phyloP scores from a whole-genome alignment of 768 basidiomycete genomes.

The Psilocybe cubensis region DNA sequence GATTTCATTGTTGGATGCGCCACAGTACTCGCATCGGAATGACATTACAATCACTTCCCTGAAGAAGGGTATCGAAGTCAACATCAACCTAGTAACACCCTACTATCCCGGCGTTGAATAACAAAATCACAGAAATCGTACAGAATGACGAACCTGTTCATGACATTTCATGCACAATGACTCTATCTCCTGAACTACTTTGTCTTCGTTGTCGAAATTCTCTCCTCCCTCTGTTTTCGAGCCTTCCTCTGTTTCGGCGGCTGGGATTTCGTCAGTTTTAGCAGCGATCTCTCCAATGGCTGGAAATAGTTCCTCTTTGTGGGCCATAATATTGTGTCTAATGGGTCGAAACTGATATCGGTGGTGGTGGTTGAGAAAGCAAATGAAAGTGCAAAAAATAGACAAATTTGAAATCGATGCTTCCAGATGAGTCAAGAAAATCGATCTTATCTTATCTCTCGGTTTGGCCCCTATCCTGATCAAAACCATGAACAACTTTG shows the following conservation, averaged over 20 bases:
- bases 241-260: conserved; percentile 47
- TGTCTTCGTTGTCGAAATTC: conserved; percentile 51
- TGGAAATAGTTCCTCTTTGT: conserved; percentile 42
- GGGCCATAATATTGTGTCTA: not conserved
- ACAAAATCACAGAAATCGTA: not conserved
- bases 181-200: conserved; percentile 81
- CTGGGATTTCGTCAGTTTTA: conserved; percentile 42
- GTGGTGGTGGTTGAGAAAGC: not conserved
- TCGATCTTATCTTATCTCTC: not conserved
- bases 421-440: not conserved
- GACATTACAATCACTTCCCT: conserved; percentile 95
- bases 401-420: not conserved
- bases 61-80: conserved; percentile 96
- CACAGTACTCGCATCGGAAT: conserved; percentile 95
- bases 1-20: conserved; percentile 88
- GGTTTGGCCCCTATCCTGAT: no score
- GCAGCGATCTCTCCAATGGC: conserved; percentile 46
- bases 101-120: conserved; percentile 40
- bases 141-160: conserved; percentile 68
- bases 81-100: conserved; percentile 86
- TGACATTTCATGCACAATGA: conserved; percentile 94
- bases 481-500: no score
- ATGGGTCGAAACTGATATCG: no score
- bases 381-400: not conserved
- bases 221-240: conserved; percentile 3